Evolutionary conservation across 2,329 filamentous ascomycete genomes (phyloP), one percentile per base, ranked within the genome.

Genomic region (Colletotrichum sp.): DNA sequence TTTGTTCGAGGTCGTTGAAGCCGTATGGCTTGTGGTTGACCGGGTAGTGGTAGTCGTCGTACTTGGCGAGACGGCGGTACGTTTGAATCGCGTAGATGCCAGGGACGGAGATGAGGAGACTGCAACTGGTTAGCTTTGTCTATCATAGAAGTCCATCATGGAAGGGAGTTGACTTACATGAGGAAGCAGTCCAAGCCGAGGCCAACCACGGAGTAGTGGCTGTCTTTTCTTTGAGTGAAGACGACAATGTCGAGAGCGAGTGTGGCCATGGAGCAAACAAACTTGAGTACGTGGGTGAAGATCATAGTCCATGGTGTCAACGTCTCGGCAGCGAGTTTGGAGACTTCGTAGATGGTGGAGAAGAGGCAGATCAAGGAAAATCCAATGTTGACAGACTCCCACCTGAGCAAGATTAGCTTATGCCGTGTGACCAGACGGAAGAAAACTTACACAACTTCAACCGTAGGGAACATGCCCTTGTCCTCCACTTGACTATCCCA

Each of bases 291-390:
- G 75, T 90, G 87, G 21, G 86, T 87, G 77, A 89, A 87, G 5
- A 92, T 82, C 84, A 92, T 86, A 7, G 87, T 87, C 81, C 90
- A 88, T 3, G 90, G 90, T 13, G 90, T 91, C 70, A 92, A 81
- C 1, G 87, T 85, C 80, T 91, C 89, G 34, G 86, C 83, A 64
- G 86, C 84, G 73, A 85, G 87, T 78, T 84, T 87, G 59, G 84
- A 86, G 36, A 90, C 84, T 77, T 90, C 88, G 74, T 88, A 79
- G 57, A 88, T 81, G 16, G 85, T 89, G 80, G 89, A 85, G 36
- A 87, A 39, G 7, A 90, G 85, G 1, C 87, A 85, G 48, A 89
- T 75, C 30, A 88, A 81, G 18, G 89, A 88, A 68, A 92, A 84
- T 68, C 76, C 85, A 65, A 92, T 85, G 77, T 91, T 92, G 67